Evolutionary conservation across 2,329 filamentous ascomycete species (phyloP).

Genomic region (Aspergillus neoniger): DNA sequence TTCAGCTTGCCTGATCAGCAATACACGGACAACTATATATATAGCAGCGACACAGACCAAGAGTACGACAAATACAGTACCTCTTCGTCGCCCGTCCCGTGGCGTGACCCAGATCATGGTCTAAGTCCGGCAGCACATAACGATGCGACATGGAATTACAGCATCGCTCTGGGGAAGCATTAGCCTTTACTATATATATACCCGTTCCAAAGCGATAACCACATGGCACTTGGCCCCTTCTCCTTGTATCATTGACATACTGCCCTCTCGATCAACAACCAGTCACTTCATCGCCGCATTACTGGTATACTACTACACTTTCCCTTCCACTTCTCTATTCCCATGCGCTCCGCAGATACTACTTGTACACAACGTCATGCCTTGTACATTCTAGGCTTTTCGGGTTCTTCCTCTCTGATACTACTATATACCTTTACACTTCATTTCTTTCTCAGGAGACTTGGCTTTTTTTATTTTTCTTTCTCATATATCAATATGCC

Average conservation of each 20-base stretch:
- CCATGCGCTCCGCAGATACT: background rate
- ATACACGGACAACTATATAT: constrained; percentile 8
- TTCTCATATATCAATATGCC: background rate
- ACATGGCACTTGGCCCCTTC: background rate
- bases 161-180: constrained; percentile 6
- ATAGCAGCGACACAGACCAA: constrained; percentile 21
- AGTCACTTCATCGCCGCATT: background rate
- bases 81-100: constrained; percentile 10
- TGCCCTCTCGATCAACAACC: background rate
- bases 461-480: background rate
- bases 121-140: constrained; percentile 13
- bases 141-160: constrained; percentile 22
- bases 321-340: background rate
- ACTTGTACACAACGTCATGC: background rate
- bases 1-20: constrained; percentile 15
- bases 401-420: background rate
- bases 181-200: background rate
- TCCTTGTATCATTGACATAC: background rate
- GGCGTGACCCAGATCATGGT: constrained; percentile 14
- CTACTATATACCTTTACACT: background rate
- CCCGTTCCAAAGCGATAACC: background rate
- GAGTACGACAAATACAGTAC: constrained; percentile 13
- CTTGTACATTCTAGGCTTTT: background rate
- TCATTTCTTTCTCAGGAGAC: background rate
- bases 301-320: background rate